phyloP scores from a whole-genome alignment of 805 yeast genomes.

The Cyberlindnera euphorbiae region DNA sequence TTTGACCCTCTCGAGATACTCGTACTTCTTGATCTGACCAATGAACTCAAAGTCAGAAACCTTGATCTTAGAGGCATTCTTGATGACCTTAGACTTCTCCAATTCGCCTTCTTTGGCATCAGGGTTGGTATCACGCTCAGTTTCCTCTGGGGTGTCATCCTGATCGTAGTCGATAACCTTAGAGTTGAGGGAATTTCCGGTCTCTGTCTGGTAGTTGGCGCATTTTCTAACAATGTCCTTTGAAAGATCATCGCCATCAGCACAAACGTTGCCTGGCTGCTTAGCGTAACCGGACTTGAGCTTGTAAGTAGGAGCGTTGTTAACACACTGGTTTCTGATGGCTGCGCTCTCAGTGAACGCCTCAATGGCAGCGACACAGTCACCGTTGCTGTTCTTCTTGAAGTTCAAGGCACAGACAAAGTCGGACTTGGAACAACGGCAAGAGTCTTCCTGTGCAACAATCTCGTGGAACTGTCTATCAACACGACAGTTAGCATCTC shows the following conservation, averaged over 20 bases:
- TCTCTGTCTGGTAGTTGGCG: slow-evolving; percentile 17
- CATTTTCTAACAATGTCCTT: slow-evolving; percentile 13
- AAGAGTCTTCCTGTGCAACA: slow-evolving; percentile 43
- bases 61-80: slow-evolving; percentile 30
- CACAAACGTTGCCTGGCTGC: slow-evolving; percentile 44
- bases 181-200: slow-evolving; percentile 12
- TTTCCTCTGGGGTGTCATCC: slow-evolving; percentile 29
- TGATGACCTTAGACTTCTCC: slow-evolving; percentile 30
- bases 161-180: slow-evolving; percentile 23
- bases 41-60: slow-evolving; percentile 41
- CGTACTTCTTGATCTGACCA: slow-evolving; percentile 50
- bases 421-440: slow-evolving; percentile 62
- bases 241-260: slow-evolving; percentile 24
- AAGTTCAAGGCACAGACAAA: slow-evolving; percentile 66
- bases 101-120: slow-evolving; percentile 33
- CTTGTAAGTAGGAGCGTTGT: slow-evolving; percentile 17
- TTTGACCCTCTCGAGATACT: slow-evolving; percentile 46
- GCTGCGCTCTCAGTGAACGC: slow-evolving; percentile 20
- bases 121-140: slow-evolving; percentile 23
- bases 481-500: slow-evolving; percentile 53
- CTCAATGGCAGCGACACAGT: slow-evolving; percentile 42
- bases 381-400: slow-evolving; percentile 30
- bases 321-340: slow-evolving; percentile 28
- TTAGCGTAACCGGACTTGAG: slow-evolving; percentile 35
- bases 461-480: slow-evolving; percentile 34